Base-by-base conservation (phyloP, 2,329 filamentous ascomycete genomes). In the Pestalotiopsis sp. region DNA sequence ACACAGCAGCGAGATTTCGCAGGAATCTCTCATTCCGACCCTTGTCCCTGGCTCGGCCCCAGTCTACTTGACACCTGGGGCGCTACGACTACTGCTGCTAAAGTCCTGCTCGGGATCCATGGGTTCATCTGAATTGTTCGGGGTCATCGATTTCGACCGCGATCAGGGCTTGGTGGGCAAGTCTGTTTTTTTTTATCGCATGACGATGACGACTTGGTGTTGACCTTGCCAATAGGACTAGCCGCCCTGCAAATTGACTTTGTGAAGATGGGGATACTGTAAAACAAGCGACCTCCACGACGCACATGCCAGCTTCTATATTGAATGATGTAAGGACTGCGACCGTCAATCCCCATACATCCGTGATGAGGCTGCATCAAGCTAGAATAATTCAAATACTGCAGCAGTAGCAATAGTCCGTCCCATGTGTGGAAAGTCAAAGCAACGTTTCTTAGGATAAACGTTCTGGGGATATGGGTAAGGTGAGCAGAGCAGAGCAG, bases 31-130 rank as follows among this genome's bases (percentile, higher is more conserved):
- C 6, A 36, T 12, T 17, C 59, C 12, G 5, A 27, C 31, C 59
- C 59, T 36, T n/a, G 59, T 38, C 14, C 59, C 59, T 62, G 59
- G 59, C 59, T 52, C 14, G 31, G n/a, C 36, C n/a, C 36, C n/a
- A 39, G 59, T 62, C 36, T 62, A 62, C 59, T 62, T 62, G 59
- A 62, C 59, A 62, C 59, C 17, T 39, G 27, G 36, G 31, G 45
- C 45, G 45, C 45, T 52, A 52, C 45, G 17, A 52, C 45, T 9
- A 9, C 14, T n/a, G 11, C 45, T 52, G 11, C 45, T n/a, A 20
- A 36, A 36, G 31, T 36, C 6, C 45, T 52, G 20, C 45, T 52
- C 20, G 45, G 45, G n/a, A 52, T 36, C 45, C 45, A 52, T 52
- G 45, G 31, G 45, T 52, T 52, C 45, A 52, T 52, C 45, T 52